These are phyloP conservation scores for Tilletia setariae DNA, from an alignment of 1,284 basidiomycete species.

Conservation along the genomic window DNA sequence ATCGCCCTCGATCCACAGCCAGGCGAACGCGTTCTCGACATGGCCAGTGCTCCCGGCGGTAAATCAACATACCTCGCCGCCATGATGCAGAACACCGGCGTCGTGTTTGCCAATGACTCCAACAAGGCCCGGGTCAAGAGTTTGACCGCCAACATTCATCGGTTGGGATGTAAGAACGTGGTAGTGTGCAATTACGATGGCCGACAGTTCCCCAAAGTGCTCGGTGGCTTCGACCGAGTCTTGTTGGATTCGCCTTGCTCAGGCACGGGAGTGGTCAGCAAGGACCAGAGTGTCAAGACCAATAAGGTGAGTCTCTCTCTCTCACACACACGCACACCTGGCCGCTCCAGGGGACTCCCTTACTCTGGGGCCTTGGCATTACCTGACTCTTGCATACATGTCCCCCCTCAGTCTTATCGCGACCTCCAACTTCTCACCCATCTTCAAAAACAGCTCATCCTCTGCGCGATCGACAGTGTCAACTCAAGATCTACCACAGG, in stretches of 20 bases:
- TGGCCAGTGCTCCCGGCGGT: constrained; percentile 97
- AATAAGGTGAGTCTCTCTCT: constrained; percentile 70
- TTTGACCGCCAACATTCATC: constrained; percentile 91
- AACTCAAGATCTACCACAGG: constrained; percentile 84
- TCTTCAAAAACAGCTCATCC: constrained; percentile 95
- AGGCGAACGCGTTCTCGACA: constrained; percentile 90
- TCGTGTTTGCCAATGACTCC: constrained; percentile 96
- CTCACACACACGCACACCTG: too few relatives aligned
- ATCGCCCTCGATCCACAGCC: constrained; percentile 91
- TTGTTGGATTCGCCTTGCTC: constrained; percentile 95
- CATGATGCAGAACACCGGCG: constrained; percentile 92
- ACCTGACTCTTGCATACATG: not conserved
- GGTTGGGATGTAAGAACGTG: constrained; percentile 96
- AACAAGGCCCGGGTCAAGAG: constrained; percentile 95
- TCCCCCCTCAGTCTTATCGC: constrained; percentile 66
- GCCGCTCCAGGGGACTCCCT: too few relatives aligned
- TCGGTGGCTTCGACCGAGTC: constrained; percentile 96
- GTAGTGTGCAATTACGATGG: constrained; percentile 97
- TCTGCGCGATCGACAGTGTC: constrained; percentile 96
- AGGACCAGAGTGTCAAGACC: constrained; percentile 93
- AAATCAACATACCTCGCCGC: constrained; percentile 71
- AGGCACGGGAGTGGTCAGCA: constrained; percentile 96
- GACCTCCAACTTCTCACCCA: constrained; percentile 88
- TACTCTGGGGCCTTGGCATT: too few relatives aligned
- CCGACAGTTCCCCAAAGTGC: constrained; percentile 97